phyloP scores from a whole-genome alignment of 2,329 filamentous ascomycete genomes.

The Trichothecium sympodiale region DNA sequence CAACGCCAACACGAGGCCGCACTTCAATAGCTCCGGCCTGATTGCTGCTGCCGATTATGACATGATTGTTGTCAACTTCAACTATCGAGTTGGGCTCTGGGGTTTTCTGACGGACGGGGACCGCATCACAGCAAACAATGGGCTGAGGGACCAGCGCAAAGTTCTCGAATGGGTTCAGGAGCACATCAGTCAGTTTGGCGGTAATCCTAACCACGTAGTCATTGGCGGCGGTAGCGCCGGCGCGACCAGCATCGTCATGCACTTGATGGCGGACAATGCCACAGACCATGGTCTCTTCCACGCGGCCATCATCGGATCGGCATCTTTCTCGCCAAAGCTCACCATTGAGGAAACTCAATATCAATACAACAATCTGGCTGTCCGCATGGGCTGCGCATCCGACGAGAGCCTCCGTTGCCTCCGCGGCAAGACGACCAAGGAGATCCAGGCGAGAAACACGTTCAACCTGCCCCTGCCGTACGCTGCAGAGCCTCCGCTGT shows the following conservation, averaged over 20 bases:
- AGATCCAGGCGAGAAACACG: constrained; percentile 32
- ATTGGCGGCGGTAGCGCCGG: constrained; percentile 61
- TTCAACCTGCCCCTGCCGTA: constrained; percentile 21
- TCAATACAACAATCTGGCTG: constrained; percentile 37
- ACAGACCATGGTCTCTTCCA: constrained; percentile 37
- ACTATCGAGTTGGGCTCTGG: constrained; percentile 66
- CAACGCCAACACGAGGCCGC: constrained; percentile 32
- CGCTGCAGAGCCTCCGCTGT: constrained; percentile 25
- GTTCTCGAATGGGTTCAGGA: constrained; percentile 59
- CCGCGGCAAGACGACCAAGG: constrained; percentile 25
- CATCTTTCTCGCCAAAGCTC: constrained; percentile 38
- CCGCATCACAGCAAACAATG: constrained; percentile 51
- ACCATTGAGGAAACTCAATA: constrained; percentile 36
- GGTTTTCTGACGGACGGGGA: constrained; percentile 58
- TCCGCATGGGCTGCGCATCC: constrained; percentile 28
- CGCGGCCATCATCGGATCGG: constrained; percentile 36
- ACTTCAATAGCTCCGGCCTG: constrained; percentile 52
- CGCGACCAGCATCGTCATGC: constrained; percentile 50
- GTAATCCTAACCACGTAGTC: constrained; percentile 55
- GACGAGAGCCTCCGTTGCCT: constrained; percentile 33
- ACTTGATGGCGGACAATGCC: constrained; percentile 46
- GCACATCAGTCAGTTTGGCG: constrained; percentile 57
- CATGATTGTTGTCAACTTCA: constrained; percentile 62
- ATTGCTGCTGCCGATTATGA: constrained; percentile 42
- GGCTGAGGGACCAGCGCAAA: constrained; percentile 59